Evolutionary conservation across 73 alveolate genomes (phyloP), one percentile per base, ranked within the genome.

Genomic region (Paramecium caudatum): DNA sequence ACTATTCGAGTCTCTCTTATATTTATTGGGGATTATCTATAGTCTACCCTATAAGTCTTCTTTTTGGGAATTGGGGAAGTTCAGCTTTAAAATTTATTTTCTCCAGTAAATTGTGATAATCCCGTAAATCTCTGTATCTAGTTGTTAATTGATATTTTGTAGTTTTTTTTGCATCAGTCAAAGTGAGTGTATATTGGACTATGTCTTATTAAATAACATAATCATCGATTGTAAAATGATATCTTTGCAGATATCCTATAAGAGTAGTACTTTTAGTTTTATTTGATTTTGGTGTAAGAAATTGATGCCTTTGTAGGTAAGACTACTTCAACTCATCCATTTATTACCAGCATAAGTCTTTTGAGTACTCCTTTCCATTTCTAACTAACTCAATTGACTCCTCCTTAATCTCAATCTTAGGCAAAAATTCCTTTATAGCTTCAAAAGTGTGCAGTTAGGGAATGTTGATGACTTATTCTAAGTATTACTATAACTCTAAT

Each of bases 41-140:
- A 2, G 84, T 68, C 37, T 68, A 68, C 34, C 84, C 84, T 32
- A 68, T 68, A 33, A 68, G 55, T 68, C 34, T 68, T 34, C 84
- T 68, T 68, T 68, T 68, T 8, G 84, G 84, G 15, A 68, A 68
- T 10, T 47, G 61, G 37, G 84, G 84, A 34, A 68, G 32, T 16
- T 32, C 19, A 68, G 25, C 34, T 68, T 34, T 68, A 33, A 68
- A 68, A 32, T 68, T 5, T 36, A 32, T 68, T 9, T 68, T 68
- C 37, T 68, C 50, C 12, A 68, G 19, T 37, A 68, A 34, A 68
- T 33, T 32, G 34, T 68, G 32, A 15, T 68, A 68, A 13, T 68
- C 84, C 4, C 37, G 30, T 2, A 68, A 49, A 4, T 68, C 9
- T 13, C 84, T 68, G 16, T 68, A 68, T 9, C 84, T 34, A 37